phyloP scores from a whole-genome alignment of 2,329 filamentous ascomycete genomes.

The Penicillium sp. region DNA sequence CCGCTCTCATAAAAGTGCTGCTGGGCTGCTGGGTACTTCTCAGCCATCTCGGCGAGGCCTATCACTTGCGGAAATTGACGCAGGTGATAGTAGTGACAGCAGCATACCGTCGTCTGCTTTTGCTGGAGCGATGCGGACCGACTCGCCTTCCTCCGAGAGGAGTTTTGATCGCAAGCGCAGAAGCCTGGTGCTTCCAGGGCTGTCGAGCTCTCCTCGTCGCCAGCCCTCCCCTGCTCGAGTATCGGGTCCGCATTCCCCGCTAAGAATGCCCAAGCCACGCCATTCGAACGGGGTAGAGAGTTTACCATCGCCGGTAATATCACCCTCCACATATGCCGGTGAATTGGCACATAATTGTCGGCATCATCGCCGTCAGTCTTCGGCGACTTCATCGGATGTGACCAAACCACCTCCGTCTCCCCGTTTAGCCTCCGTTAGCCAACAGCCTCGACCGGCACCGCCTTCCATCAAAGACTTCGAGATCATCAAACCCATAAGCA shows the following conservation, averaged over 20 bases:
- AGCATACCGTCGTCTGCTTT: constrained; percentile 77
- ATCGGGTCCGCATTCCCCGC: constrained; percentile 71
- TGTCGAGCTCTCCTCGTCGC: constrained; percentile 67
- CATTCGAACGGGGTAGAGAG: constrained; percentile 49
- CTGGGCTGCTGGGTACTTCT: constrained; percentile 53
- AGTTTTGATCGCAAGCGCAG: constrained; percentile 78
- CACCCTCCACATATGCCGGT: constrained; percentile 74
- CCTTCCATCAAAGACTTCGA: constrained; percentile 99
- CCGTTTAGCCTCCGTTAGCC: constrained; percentile 67
- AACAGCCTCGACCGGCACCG: constrained; percentile 80
- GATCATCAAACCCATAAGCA: constrained; percentile 98
- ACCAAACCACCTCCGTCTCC: constrained; percentile 71
- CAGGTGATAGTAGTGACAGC: constrained; percentile 72
- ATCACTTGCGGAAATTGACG: constrained; percentile 76
- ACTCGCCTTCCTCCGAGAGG: constrained; percentile 86
- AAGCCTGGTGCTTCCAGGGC: constrained; percentile 74
- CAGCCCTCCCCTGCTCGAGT: constrained; percentile 82
- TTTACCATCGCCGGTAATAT: constrained; percentile 77
- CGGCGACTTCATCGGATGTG: constrained; percentile 70
- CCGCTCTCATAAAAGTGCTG: constrained; percentile 65
- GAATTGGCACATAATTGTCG: constrained; percentile 57
- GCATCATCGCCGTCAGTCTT: constrained; percentile 85
- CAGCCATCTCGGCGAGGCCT: constrained; percentile 66
- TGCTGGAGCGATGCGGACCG: constrained; percentile 66
- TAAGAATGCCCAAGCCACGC: constrained; percentile 79